Evolutionary conservation across 2,329 filamentous ascomycete genomes (phyloP), one percentile per base, ranked within the genome.

Genomic region (Trichoderma sp.): DNA sequence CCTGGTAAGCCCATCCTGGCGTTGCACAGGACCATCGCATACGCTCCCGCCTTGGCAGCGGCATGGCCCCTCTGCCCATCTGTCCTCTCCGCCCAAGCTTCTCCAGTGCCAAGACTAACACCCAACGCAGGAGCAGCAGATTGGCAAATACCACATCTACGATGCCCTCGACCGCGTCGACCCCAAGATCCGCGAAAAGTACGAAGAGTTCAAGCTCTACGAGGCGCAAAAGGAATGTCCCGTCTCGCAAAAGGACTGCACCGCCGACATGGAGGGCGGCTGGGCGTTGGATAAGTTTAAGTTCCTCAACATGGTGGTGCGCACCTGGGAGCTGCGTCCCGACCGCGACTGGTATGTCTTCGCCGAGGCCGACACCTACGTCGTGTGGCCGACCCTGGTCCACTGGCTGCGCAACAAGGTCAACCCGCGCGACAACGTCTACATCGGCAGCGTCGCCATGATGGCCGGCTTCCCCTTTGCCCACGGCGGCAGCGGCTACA

Each of bases 281-380:
- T 88, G 86, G 85, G 81, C 81, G 61, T 77, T 89, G 71, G 87
- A 89, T 76, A 88, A 87, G 78, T 89, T 87, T 79, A 89, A 89
- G 76, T 87, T 87, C 74, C 76, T 88, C 59, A 85, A 86, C 71
- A 87, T 88, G 80, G 79, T 87, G 54, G 80, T 86, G 73, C 83
- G 86, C 68, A 82, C 86, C 1, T 88, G 85, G 81, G 79, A 80
- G 55, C 80, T 85, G 80, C 83, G 85, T 3, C 86, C 86, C 3
- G 76, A 81, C 51, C 80, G 76, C 58, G 83, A 87, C 68, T 89
- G 86, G 86, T 89, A 87, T 73, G 81, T 89, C 66, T 88, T 88
- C 72, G 83, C 85, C 71, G 86, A 88, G 72, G 85, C 85, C 37
- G 86, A 89, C 72, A 87, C 84, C 13, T 88, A 87, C 73, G 75